A percentile compares a stretch with the other conserved stretches of the same genome.
Conservation (phyloP, 352 stramenopile genomes). For the Globisporangium nunn region DNA sequence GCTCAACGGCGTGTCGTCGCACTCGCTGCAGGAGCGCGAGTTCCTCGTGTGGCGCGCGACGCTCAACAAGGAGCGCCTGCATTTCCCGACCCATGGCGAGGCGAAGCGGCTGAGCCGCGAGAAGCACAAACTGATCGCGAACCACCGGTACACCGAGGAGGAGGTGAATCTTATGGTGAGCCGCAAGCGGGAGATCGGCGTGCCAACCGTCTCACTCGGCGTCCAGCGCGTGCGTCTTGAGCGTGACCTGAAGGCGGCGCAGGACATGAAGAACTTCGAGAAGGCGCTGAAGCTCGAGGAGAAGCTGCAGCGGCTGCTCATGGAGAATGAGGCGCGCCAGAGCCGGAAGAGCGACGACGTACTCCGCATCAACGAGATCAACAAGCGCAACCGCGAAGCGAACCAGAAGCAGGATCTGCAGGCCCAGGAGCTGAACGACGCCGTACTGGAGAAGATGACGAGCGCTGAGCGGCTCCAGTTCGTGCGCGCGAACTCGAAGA, state of each 20-base stretch:
- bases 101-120: conserved; percentile 52
- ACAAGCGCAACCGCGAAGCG: conserved; percentile 67
- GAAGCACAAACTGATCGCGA: conserved; percentile 65
- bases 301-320: conserved; percentile 48
- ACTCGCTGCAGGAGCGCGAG: conserved; percentile 70
- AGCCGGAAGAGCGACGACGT: conserved; percentile 78
- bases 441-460: conserved; percentile 75
- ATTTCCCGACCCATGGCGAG: conserved; percentile 66
- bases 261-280: conserved; percentile 85
- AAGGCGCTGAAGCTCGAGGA: conserved; percentile 74
- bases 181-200: conserved; percentile 59
- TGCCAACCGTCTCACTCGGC: conserved; percentile 56
- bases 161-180: conserved; percentile 78
- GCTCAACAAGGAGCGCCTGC: conserved; percentile 70
- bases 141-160: conserved; percentile 71
- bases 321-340: conserved; percentile 61
- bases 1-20: conserved; percentile 56
- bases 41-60: conserved; percentile 77
- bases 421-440: conserved; percentile 61
- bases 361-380: conserved; percentile 82
- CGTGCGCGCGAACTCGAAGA: conserved; percentile 75
- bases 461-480: conserved; percentile 78
- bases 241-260: conserved; percentile 64
- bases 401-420: conserved; percentile 83
- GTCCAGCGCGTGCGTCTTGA: conserved; percentile 78